Evolutionary conservation across 768 basidiomycete species (phyloP).

Genomic region (Amanita thiersii): DNA sequence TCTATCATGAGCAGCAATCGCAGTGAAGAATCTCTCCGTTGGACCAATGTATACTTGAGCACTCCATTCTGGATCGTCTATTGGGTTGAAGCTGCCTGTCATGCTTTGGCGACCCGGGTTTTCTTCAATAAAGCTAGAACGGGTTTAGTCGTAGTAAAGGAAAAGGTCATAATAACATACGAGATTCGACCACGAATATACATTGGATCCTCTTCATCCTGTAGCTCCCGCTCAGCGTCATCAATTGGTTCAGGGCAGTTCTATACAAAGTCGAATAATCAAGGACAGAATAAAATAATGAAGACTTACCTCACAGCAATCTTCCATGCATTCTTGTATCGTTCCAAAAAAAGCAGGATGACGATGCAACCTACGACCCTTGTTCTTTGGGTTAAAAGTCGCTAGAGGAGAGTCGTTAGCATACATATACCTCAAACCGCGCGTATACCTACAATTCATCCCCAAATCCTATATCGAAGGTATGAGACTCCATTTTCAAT

Average conservation of each 20-base stretch:
- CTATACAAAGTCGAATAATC: constrained; percentile 17
- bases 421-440: background rate
- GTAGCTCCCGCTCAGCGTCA: constrained; percentile 45
- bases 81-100: constrained; percentile 58
- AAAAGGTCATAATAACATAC: constrained; percentile 19
- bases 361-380: constrained; percentile 6
- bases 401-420: background rate
- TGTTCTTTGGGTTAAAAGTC: constrained; percentile 11
- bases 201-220: constrained; percentile 42
- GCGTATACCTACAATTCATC: constrained; percentile 8
- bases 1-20: constrained; percentile 41
- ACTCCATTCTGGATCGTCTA: constrained; percentile 61
- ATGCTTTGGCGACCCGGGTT: constrained; percentile 55
- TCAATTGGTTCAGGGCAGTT: constrained; percentile 47
- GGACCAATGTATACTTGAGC: constrained; percentile 52
- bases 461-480: constrained; percentile 5
- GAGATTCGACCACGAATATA: constrained; percentile 47
- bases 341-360: constrained; percentile 8
- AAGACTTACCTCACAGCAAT: constrained; percentile 47
- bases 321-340: constrained; percentile 29
- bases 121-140: constrained; percentile 44
- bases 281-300: background rate
- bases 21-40: constrained; percentile 45
- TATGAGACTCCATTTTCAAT: constrained; percentile 2
- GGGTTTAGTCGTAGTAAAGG: background rate